These are phyloP conservation scores for Malassezia furfur DNA, from an alignment of 1,284 basidiomycete genomes.

Conservation along the genomic window DNA sequence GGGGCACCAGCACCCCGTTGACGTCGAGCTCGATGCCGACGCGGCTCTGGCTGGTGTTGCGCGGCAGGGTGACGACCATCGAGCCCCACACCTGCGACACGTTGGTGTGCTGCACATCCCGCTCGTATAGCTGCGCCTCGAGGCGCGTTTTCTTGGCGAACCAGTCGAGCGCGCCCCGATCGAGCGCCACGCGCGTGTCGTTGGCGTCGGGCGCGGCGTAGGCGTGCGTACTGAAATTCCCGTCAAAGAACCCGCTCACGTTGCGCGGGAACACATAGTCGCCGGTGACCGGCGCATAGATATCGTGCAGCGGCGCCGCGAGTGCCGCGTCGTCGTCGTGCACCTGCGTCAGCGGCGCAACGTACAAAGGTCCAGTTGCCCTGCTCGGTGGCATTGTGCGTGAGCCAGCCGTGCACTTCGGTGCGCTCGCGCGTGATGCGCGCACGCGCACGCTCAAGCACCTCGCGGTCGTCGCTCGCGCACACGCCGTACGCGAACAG, in stretches of 20 bases:
- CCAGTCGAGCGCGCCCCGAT: slow-evolving; percentile 10
- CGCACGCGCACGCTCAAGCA: background rate
- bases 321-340: background rate
- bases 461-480: background rate
- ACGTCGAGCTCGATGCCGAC: background rate
- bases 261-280: slow-evolving; percentile 7
- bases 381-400: slow-evolving; percentile 8
- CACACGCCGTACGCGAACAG: background rate
- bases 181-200: background rate
- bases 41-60: background rate
- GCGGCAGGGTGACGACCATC: background rate
- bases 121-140: background rate
- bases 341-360: background rate
- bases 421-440: background rate
- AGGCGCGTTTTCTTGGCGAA: background rate
- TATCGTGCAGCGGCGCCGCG: background rate
- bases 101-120: background rate
- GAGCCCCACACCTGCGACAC: slow-evolving; percentile 5
- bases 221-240: background rate
- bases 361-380: slow-evolving; percentile 8
- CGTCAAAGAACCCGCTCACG: slow-evolving; percentile 11
- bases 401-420: slow-evolving; percentile 9
- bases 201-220: background rate
- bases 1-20: background rate
- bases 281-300: background rate